phyloP scores from a whole-genome alignment of 495 filamentous ascomycete species.

The Pseudotulostoma volvatum region DNA sequence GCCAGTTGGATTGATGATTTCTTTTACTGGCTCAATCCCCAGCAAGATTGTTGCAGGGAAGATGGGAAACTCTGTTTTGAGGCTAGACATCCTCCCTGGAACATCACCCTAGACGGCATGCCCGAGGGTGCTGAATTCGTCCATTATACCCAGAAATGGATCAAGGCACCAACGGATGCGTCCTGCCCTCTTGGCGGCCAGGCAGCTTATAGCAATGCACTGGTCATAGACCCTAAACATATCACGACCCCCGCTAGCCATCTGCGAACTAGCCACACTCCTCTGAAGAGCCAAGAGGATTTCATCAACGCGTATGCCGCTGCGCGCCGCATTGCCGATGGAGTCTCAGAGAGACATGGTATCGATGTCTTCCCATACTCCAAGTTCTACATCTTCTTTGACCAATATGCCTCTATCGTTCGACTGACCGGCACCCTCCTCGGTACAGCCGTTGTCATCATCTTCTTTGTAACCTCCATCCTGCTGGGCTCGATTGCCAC shows the following conservation, averaged over 20 bases:
- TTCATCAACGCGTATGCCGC: slow-evolving; percentile 84
- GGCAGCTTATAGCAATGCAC: slow-evolving; percentile 70
- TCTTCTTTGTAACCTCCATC: slow-evolving; percentile 57
- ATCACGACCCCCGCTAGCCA: slow-evolving; percentile 61
- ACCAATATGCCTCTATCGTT: slow-evolving; percentile 83
- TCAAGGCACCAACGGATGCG: slow-evolving; percentile 59
- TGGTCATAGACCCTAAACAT: slow-evolving; percentile 55
- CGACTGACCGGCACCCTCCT: slow-evolving; percentile 61
- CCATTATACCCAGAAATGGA: slow-evolving; percentile 67
- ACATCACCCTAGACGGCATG: slow-evolving; percentile 76
- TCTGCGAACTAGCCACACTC: slow-evolving; percentile 79
- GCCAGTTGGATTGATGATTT: slow-evolving; percentile 97
- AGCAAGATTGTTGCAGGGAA: slow-evolving; percentile 62
- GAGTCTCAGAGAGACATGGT: slow-evolving; percentile 47
- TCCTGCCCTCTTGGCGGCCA: slow-evolving; percentile 77
- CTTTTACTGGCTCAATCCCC: slow-evolving; percentile 88
- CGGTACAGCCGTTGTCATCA: slow-evolving; percentile 65
- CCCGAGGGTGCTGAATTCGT: slow-evolving; percentile 83
- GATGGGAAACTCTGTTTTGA: slow-evolving; percentile 59
- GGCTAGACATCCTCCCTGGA: slow-evolving; percentile 62
- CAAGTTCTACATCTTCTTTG: slow-evolving; percentile 97
- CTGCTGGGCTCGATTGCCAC: slow-evolving; percentile 77
- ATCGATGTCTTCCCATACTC: slow-evolving; percentile 86
- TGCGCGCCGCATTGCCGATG: slow-evolving; percentile 72
- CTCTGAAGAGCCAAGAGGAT: slow-evolving; percentile 73